Evolutionary conservation across 352 stramenopile species (phyloP).

Genomic region (Phytophthora brassicae): DNA sequence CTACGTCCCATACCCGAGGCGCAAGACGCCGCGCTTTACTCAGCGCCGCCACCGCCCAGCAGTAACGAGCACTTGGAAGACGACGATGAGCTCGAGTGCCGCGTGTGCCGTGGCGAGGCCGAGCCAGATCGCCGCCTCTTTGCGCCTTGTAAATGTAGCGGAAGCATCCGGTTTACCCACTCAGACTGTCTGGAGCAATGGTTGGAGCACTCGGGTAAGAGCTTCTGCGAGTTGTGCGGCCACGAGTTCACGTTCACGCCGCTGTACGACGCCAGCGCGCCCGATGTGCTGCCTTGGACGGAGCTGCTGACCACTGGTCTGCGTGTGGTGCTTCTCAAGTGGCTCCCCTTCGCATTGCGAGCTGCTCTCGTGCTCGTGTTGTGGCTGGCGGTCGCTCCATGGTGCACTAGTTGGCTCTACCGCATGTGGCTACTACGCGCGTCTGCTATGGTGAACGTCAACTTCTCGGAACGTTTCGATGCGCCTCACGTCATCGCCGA

Average conservation of each 20-base stretch:
- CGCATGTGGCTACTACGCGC: constrained; percentile 92
- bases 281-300: constrained; percentile 82
- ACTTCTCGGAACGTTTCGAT: constrained; percentile 79
- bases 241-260: constrained; percentile 93
- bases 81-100: constrained; percentile 91
- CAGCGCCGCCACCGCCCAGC: neutral
- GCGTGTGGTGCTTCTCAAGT: constrained; percentile 81
- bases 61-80: constrained; percentile 32
- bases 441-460: constrained; percentile 84
- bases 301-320: constrained; percentile 88
- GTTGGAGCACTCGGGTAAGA: constrained; percentile 91
- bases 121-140: constrained; percentile 76
- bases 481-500: constrained; percentile 73
- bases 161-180: constrained; percentile 94
- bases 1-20: constrained; percentile 8
- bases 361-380: constrained; percentile 73
- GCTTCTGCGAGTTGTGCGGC: constrained; percentile 93
- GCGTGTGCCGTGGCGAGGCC: constrained; percentile 92
- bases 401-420: constrained; percentile 94
- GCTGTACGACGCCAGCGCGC: constrained; percentile 87
- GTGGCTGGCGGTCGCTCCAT: constrained; percentile 89
- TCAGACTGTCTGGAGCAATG: constrained; percentile 95
- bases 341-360: constrained; percentile 86
- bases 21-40: neutral
- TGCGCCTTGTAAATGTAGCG: constrained; percentile 93